Evolutionary conservation across 306 rosid genomes (phyloP).

Genomic region (Amphicarpaea edgeworthii): DNA sequence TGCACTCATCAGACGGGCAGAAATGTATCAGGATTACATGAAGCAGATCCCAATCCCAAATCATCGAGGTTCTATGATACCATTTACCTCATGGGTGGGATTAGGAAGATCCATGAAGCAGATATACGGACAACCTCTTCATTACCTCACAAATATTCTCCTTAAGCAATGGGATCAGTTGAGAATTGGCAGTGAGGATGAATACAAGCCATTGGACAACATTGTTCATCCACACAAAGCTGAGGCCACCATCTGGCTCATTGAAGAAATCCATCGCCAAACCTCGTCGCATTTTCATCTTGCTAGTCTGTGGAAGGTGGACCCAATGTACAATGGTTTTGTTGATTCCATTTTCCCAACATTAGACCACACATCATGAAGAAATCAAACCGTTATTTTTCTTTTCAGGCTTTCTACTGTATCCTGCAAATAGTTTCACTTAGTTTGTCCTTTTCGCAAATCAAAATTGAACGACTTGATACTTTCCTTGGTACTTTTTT

Average conservation of each 20-base stretch:
- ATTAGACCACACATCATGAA: conserved; percentile 50
- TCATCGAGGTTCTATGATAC: conserved; percentile 79
- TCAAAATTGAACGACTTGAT: background rate
- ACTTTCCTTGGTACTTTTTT: background rate
- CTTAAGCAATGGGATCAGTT: conserved; percentile 88
- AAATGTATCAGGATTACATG: conserved; percentile 95
- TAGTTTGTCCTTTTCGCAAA: conserved; percentile 2
- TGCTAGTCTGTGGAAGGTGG: conserved; percentile 76
- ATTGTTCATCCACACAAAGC: conserved; percentile 90
- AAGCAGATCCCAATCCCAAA: conserved; percentile 81
- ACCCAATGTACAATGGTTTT: conserved; percentile 69
- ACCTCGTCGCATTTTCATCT: conserved; percentile 76
- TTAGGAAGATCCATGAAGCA: conserved; percentile 84
- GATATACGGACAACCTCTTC: conserved; percentile 87
- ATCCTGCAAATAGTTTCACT: conserved; percentile 3
- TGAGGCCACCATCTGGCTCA: conserved; percentile 85
- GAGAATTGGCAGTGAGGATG: conserved; percentile 73
- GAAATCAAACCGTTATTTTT: conserved; percentile 41
- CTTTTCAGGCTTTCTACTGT: conserved; percentile 41
- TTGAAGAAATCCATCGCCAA: conserved; percentile 88
- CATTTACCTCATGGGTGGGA: conserved; percentile 86
- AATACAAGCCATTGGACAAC: conserved; percentile 69
- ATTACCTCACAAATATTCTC: conserved; percentile 86
- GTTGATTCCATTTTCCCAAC: conserved; percentile 81
- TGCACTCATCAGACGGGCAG: conserved; percentile 70